These are phyloP conservation scores for Poa pratensis DNA, from an alignment of 176 grass and related monocot species.

Conservation along the genomic window DNA sequence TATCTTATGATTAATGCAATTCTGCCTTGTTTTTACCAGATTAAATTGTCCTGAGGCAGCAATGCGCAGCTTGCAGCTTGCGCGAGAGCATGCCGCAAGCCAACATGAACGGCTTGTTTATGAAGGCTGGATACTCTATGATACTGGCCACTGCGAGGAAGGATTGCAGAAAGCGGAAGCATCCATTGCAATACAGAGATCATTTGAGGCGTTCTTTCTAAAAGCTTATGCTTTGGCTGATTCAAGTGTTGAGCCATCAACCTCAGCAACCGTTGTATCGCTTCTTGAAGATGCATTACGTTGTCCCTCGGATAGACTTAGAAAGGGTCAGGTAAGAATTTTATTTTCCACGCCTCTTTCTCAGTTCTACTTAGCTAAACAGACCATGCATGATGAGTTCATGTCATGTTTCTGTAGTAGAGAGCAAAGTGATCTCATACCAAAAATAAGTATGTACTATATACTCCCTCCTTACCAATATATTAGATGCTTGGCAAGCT, in stretches of 20 bases:
- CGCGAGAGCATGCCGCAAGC: conserved; percentile 17
- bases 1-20: not conserved
- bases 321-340: conserved; percentile 19
- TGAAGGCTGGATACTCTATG: conserved; percentile 29
- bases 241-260: conserved; percentile 21
- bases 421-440: conserved; percentile 1
- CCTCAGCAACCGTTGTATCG: conserved; percentile 17
- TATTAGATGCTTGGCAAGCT: too few relatives aligned
- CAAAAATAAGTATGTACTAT: conserved; percentile 24
- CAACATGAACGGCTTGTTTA: conserved; percentile 26
- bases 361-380: not conserved
- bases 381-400: not conserved
- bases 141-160: conserved; percentile 34
- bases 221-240: conserved; percentile 29
- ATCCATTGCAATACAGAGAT: conserved; percentile 14
- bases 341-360: not conserved
- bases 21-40: not conserved
- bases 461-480: too few relatives aligned
- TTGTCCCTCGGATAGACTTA: conserved; percentile 27
- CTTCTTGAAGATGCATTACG: conserved; percentile 34
- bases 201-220: conserved; percentile 10
- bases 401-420: conserved; percentile 17
- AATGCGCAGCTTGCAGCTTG: conserved; percentile 35
- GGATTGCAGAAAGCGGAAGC: conserved; percentile 30
- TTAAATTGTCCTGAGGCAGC: conserved; percentile 31